Percentiles rank a stretch among this genome's conserved stretches.
phyloP scores from a whole-genome alignment of 1,284 basidiomycete species.

The Pseudozyma pruni region DNA sequence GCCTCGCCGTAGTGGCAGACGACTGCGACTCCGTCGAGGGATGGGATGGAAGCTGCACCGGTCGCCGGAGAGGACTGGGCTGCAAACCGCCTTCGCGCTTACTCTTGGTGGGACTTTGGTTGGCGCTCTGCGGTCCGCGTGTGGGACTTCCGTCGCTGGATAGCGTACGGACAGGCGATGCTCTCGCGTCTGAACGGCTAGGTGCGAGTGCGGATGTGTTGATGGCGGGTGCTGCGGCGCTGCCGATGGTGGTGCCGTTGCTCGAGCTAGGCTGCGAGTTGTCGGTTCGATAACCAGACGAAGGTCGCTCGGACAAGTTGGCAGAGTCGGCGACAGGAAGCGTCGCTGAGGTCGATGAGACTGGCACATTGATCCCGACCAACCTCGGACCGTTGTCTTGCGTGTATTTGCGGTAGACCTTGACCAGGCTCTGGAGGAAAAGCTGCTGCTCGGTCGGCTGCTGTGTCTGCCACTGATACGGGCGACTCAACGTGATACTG shows the following conservation, averaged over 20 bases:
- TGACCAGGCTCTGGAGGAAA: constrained; percentile 58
- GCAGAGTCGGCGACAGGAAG: constrained; percentile 24
- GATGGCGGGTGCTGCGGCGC: constrained; percentile 3
- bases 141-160: constrained; percentile 5
- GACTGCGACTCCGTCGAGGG: constrained; percentile 15
- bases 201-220: constrained; percentile 1
- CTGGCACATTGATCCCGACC: constrained; percentile 45
- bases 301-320: constrained; percentile 23
- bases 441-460: constrained; percentile 54
- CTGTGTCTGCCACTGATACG: constrained; percentile 65
- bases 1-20: constrained; percentile 6
- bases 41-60: constrained; percentile 23
- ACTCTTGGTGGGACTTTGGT: constrained; percentile 23
- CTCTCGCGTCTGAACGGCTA: background rate
- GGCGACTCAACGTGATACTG: constrained; percentile 56
- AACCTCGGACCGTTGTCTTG: constrained; percentile 45
- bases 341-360: constrained; percentile 6
- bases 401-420: constrained; percentile 60
- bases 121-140: constrained; percentile 9
- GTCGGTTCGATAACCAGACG: constrained; percentile 23
- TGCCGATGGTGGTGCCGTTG: constrained; percentile 12
- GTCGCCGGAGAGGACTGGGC: constrained; percentile 26
- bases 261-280: constrained; percentile 18
- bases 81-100: constrained; percentile 26
- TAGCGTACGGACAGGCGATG: constrained; percentile 11